phyloP scores from a whole-genome alignment of 768 basidiomycete species.

The Hericium alpestre region DNA sequence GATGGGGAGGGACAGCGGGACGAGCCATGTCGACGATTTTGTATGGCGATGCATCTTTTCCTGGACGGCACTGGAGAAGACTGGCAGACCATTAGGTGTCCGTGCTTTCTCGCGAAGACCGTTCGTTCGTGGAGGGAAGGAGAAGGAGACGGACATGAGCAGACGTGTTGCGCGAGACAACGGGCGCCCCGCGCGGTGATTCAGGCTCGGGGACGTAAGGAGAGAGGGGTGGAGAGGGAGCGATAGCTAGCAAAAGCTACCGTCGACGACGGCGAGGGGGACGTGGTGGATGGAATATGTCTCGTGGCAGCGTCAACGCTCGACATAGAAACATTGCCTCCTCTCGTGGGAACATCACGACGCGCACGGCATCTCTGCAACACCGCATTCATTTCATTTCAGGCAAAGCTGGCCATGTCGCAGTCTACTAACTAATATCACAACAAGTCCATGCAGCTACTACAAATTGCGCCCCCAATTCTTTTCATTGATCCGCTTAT shows the following conservation, averaged over 20 bases:
- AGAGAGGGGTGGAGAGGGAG: neutral
- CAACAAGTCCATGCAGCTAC: neutral
- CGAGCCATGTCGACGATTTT: slow-evolving; percentile 41
- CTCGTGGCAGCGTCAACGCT: neutral
- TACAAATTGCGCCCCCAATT: neutral
- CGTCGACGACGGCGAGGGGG: no score
- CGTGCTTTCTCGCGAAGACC: slow-evolving; percentile 34
- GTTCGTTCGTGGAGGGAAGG: slow-evolving; percentile 34
- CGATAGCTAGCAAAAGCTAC: neutral
- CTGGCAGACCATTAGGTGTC: slow-evolving; percentile 33
- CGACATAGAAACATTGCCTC: neutral
- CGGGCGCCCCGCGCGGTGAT: neutral
- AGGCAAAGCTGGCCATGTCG: neutral
- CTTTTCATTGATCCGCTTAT: neutral
- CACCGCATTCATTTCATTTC: neutral
- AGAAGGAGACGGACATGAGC: slow-evolving; percentile 30
- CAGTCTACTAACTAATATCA: neutral
- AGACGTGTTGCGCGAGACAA: neutral
- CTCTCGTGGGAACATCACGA: neutral
- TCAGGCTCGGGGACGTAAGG: neutral
- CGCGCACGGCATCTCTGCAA: no score
- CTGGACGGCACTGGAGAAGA: slow-evolving; percentile 46
- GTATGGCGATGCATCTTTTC: slow-evolving; percentile 52
- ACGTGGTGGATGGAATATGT: neutral
- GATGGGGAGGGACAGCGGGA: slow-evolving; percentile 48